Evolutionary conservation across 805 yeast genomes (phyloP).

Genomic region (Candida insectalens): DNA sequence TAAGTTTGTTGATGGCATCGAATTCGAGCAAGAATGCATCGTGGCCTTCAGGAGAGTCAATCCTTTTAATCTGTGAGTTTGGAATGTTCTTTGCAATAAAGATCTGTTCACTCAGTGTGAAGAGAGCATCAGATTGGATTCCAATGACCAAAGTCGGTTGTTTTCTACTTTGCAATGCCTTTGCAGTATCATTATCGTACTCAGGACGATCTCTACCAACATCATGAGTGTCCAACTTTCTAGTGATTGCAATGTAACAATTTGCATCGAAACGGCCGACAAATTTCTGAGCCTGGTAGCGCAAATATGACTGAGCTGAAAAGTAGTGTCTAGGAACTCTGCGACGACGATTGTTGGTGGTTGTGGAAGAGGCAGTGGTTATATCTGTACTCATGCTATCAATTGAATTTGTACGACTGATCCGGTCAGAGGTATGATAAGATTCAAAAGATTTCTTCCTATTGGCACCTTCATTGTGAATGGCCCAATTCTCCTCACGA

Average conservation of each 20-base stretch:
- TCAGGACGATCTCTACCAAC: constrained; percentile 65
- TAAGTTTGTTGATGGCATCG: constrained; percentile 62
- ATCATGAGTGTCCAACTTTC: constrained; percentile 94
- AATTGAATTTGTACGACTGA: constrained; percentile 20
- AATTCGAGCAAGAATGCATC: constrained; percentile 94
- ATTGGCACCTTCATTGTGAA: constrained; percentile 74
- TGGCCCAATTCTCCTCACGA: constrained; percentile 66
- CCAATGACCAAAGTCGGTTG: constrained; percentile 86
- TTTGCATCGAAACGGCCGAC: constrained; percentile 89
- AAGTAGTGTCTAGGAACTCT: constrained; percentile 53
- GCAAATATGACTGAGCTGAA: constrained; percentile 89
- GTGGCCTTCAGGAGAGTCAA: constrained; percentile 92
- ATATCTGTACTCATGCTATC: not conserved
- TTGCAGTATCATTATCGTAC: constrained; percentile 28
- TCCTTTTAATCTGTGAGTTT: constrained; percentile 54
- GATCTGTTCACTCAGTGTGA: constrained; percentile 88
- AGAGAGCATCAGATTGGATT: constrained; percentile 83
- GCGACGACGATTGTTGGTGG: constrained; percentile 24
- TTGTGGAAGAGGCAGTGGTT: constrained; percentile 20
- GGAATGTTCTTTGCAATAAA: constrained; percentile 69
- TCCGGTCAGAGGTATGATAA: constrained; percentile 16
- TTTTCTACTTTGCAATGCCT: constrained; percentile 46
- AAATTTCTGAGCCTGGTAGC: constrained; percentile 92
- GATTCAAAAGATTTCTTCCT: constrained; percentile 20
- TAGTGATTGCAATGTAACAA: constrained; percentile 87